Percentiles rank a stretch among this genome's conserved stretches.
These are phyloP conservation scores for Magnaporthiopsis rhizophila DNA, from an alignment of 2,329 filamentous ascomycete genomes.

Conservation along the genomic window DNA sequence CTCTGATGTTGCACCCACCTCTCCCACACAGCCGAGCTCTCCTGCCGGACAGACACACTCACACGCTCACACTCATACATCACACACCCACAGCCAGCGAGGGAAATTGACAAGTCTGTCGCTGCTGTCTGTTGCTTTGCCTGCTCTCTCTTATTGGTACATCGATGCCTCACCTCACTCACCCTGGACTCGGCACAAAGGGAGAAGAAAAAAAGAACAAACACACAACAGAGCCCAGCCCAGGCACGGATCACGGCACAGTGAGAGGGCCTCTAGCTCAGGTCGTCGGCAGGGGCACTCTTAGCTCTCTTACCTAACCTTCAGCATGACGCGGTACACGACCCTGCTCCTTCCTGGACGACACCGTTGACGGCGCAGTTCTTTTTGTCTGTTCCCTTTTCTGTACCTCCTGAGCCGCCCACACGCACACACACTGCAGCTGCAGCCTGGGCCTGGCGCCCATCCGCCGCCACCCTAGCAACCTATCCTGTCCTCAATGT, in stretches of 20 bases:
- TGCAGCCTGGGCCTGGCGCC: not conserved
- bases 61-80: not conserved
- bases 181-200: not conserved
- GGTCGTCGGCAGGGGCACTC: not conserved
- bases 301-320: not conserved
- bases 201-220: not conserved
- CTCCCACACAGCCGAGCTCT: not conserved
- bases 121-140: no score
- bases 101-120: not conserved
- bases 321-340: not conserved
- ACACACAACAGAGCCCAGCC: not conserved
- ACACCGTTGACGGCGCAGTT: not conserved
- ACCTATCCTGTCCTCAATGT: not conserved
- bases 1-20: not conserved
- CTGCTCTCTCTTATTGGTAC: no score
- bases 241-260: not conserved
- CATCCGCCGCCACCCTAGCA: not conserved
- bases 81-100: not conserved
- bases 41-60: not conserved
- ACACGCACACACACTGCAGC: not conserved
- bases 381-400: not conserved
- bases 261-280: not conserved
- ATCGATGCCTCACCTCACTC: not conserved
- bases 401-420: not conserved
- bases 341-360: not conserved